Evolutionary conservation across 768 basidiomycete genomes (phyloP).

Genomic region (Antrodiella citrinella): DNA sequence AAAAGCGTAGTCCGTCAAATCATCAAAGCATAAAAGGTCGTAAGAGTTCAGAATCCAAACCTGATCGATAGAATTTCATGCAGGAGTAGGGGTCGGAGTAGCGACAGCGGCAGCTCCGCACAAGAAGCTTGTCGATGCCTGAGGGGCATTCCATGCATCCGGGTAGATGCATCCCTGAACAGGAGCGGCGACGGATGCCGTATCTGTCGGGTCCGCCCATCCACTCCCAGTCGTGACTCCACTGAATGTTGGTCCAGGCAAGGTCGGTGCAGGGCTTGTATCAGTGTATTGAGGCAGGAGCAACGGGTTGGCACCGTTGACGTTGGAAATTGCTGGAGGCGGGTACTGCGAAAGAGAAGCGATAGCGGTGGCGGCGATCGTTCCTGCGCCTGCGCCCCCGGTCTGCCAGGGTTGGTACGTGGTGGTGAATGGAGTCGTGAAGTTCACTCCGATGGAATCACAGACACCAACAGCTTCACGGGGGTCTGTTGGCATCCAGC

Average conservation of each 20-base stretch:
- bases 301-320: constrained; percentile 27
- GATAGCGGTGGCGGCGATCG: constrained; percentile 33
- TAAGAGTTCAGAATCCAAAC: too few species aligned
- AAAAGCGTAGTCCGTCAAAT: too few species aligned
- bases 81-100: constrained; percentile 5
- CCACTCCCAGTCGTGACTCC: constrained; percentile 26
- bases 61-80: too few species aligned
- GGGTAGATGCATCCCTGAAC: constrained; percentile 62
- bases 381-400: constrained; percentile 49
- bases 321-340: constrained; percentile 40
- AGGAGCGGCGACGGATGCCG: constrained; percentile 43
- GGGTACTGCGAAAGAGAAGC: constrained; percentile 45
- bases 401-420: constrained; percentile 60
- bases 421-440: constrained; percentile 40
- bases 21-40: too few species aligned
- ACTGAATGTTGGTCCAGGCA: constrained; percentile 49
- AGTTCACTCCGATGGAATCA: constrained; percentile 35
- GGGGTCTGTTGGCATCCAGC: constrained; percentile 76
- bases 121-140: constrained; percentile 13
- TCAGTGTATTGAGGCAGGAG: constrained; percentile 59
- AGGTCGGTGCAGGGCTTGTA: constrained; percentile 47
- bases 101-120: constrained; percentile 14
- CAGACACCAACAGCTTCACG: constrained; percentile 61
- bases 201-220: constrained; percentile 50
- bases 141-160: constrained; percentile 36